A percentile compares a stretch with the other conserved stretches of the same genome.
Evolutionary conservation across 495 filamentous ascomycete genomes (phyloP).

Genomic region (Apodospora peruviana): DNA sequence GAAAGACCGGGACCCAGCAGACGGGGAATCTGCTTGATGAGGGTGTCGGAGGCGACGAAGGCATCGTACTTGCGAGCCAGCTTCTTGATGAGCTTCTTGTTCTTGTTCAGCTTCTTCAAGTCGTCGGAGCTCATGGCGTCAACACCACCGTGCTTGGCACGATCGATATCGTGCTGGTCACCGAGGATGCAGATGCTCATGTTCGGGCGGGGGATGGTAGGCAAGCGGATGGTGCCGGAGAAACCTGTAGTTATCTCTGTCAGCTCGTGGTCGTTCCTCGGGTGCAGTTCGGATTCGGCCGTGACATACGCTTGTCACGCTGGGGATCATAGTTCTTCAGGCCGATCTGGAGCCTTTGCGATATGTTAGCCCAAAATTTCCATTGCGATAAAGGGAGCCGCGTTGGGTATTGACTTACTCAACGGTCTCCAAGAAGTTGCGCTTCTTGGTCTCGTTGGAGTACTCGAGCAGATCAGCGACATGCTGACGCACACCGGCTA

Average conservation of each 20-base stretch:
- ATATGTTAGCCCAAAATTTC: too few species aligned
- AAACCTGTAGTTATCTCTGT: slow-evolving; percentile 45
- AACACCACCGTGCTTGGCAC: slow-evolving; percentile 94
- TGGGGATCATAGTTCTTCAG: slow-evolving; percentile 99
- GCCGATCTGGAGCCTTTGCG: slow-evolving; percentile 76
- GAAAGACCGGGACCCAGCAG: slow-evolving; percentile 96
- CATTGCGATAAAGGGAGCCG: too few species aligned
- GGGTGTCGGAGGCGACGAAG: slow-evolving; percentile 88
- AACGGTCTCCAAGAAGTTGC: slow-evolving; percentile 77
- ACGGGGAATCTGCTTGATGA: slow-evolving; percentile 99
- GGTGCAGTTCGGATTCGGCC: too few species aligned
- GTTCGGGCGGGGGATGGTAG: slow-evolving; percentile 76
- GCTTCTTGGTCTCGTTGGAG: slow-evolving; percentile 96
- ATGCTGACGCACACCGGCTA: slow-evolving; percentile 94
- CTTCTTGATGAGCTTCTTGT: slow-evolving; percentile 99
- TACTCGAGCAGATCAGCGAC: slow-evolving; percentile 86
- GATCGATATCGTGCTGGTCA: slow-evolving; percentile 99
- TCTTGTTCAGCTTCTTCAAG: slow-evolving; percentile 99
- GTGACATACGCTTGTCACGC: slow-evolving; percentile 82
- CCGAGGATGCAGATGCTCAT: slow-evolving; percentile 97
- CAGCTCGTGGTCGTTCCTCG: neutral
- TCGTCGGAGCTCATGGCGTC: slow-evolving; percentile 98
- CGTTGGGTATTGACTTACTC: slow-evolving; percentile 15
- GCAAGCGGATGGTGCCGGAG: slow-evolving; percentile 92
- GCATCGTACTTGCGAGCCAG: slow-evolving; percentile 99